These are phyloP conservation scores for Diplotaxis tenuifolia DNA, from an alignment of 345 rosid genomes.

Conservation along the genomic window DNA sequence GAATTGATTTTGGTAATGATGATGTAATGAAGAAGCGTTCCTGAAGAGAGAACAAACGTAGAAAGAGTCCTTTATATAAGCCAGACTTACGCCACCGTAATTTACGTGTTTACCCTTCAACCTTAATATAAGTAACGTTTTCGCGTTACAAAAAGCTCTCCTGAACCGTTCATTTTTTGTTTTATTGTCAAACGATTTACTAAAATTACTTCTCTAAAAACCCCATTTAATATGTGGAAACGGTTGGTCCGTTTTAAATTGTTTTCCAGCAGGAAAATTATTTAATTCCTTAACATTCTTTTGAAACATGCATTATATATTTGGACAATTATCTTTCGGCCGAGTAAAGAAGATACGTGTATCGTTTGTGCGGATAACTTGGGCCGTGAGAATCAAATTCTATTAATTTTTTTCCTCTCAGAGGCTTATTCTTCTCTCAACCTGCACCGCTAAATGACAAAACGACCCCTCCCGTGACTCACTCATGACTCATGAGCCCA, in stretches of 20 bases:
- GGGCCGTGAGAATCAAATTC: slow-evolving; percentile 29
- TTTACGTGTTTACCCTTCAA: slow-evolving; percentile 22
- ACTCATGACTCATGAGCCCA: slow-evolving; percentile 17
- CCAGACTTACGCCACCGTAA: background rate
- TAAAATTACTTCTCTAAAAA: slow-evolving; percentile 16
- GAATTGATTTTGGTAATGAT: background rate
- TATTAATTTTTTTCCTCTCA: background rate
- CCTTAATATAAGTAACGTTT: background rate
- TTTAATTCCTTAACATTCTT: background rate
- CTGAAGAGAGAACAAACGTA: background rate
- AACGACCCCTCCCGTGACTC: slow-evolving; percentile 23
- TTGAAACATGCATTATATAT: background rate
- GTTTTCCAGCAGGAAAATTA: background rate
- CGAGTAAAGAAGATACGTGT: slow-evolving; percentile 8
- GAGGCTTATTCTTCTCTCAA: too few relatives aligned
- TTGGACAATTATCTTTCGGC: slow-evolving; percentile 20
- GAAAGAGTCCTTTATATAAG: slow-evolving; percentile 19
- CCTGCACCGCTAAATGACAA: slow-evolving; percentile 29
- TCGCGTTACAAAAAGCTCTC: background rate
- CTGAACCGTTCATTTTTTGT: slow-evolving; percentile 15
- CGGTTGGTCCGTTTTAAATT: background rate
- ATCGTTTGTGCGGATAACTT: background rate
- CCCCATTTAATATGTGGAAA: too few relatives aligned
- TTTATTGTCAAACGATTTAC: background rate
- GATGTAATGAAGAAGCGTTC: background rate